Percentiles rank a stretch among this genome's conserved stretches.
phyloP scores from a whole-genome alignment of 1,284 basidiomycete species.

The Ceratobasidium sp. region DNA sequence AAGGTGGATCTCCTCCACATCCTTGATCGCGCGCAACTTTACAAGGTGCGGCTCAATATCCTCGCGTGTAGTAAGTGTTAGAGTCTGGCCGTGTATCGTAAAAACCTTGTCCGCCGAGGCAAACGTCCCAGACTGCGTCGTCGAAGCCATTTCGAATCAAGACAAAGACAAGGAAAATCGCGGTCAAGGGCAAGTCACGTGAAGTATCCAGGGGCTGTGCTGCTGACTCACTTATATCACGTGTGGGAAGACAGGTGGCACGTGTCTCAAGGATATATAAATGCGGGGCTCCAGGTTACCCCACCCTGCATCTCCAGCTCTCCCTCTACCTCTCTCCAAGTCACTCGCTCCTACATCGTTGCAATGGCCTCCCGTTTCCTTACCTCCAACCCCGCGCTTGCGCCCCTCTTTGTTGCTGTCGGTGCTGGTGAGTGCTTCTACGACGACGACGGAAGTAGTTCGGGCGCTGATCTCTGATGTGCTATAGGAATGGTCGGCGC shows the following conservation, averaged over 20 bases:
- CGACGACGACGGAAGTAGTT: background rate
- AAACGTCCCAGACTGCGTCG: slow-evolving; percentile 34
- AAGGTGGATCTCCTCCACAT: slow-evolving; percentile 89
- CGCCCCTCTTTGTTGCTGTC: slow-evolving; percentile 49
- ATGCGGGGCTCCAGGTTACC: slow-evolving; percentile 36
- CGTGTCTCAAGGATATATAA: slow-evolving; percentile 32
- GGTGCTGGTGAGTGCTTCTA: slow-evolving; percentile 44
- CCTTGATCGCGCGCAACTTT: slow-evolving; percentile 68
- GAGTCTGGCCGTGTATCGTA: slow-evolving; percentile 75
- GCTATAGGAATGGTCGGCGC: slow-evolving; percentile 48
- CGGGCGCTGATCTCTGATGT: slow-evolving; percentile 7
- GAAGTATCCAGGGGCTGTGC: background rate
- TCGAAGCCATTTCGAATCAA: slow-evolving; percentile 42
- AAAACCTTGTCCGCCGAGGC: slow-evolving; percentile 55
- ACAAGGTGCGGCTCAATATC: slow-evolving; percentile 85
- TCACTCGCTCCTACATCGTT: slow-evolving; percentile 20
- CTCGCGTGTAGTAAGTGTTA: slow-evolving; percentile 83
- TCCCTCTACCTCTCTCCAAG: slow-evolving; percentile 16
- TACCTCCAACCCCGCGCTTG: slow-evolving; percentile 48
- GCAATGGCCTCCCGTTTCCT: slow-evolving; percentile 46
- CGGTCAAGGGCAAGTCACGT: slow-evolving; percentile 42
- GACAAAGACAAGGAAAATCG: slow-evolving; percentile 14
- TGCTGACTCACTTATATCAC: background rate
- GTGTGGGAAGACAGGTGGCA: background rate
- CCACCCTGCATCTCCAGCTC: slow-evolving; percentile 7